Base-by-base conservation (phyloP, 331 rosid species). In the Quercus tomentella region DNA sequence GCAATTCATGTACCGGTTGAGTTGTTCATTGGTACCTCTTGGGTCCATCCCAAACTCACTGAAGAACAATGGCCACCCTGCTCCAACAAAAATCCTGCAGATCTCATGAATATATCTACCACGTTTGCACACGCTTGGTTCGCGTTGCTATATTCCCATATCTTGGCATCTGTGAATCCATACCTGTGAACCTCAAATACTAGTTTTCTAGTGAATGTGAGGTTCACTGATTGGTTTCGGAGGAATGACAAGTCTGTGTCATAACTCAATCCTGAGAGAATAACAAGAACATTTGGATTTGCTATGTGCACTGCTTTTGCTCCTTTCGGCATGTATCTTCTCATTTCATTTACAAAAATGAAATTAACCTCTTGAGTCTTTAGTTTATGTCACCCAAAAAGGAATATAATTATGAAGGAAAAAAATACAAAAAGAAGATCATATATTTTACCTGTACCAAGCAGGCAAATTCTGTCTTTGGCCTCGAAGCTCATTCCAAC, bases 401-500 rank as follows among this genome's bases (percentile, higher is more conserved):
- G 45, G 45, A 41, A 41, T 8, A 41, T 41, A 41, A 41, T 41
- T 41, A 41, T 0, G 45, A 41, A 8, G 12, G 45, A 41, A 41
- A 41, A 8, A 41, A 8, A 41, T 2, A 41, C 45, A 12, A 49
- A 12, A 4, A 12, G 5, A 49, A 45, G 54, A 45, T 11, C 16
- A 45, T 45, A 45, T 45, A 43, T 11, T 11, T 43, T 86, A 88
- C 94, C 75, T 92, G 86, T 88, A 92, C 98, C 96, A 95, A 77
- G 90, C 96, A 4, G 85, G 57, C 33, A 86, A 82, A 56, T 92
- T 95, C 66, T 95, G 98, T 82, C 49, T 95, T 41, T 94, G 93
- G 55, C 98, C 98, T 55, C 97, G 85, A 26, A 95, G 96, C 73
- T 92, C 98, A 95, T 92, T 3, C 87, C 97, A 4, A 95, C 90